Evolutionary conservation across 164 flowering plant species (phyloP), one percentile per base, ranked within the genome.

Genomic region (Dillenia turbinata): DNA sequence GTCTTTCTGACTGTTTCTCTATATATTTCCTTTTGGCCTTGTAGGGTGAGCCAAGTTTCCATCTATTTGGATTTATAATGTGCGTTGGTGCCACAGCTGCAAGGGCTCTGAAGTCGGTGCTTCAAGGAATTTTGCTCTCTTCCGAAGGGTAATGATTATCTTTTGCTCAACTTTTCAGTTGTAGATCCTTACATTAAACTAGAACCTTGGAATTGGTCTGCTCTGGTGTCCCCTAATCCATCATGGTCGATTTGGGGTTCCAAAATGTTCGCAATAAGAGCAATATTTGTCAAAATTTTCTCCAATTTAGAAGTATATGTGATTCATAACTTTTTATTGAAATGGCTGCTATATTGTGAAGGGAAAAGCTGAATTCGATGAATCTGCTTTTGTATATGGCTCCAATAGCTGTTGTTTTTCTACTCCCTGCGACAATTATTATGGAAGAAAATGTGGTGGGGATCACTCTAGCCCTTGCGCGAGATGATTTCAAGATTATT

Each of bases 281-380:
- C 40, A 33, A 33, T 33, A 33, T 33, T 33, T 33, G 40, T 5
- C 40, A 33, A 33, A 33, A 0, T 33, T 33, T 33, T 4, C 40
- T 33, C 40, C 40, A 33, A 33, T 4, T 33, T 33, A 33, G 40
- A 33, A 33, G 7, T 33, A 5, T 33, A 7, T 33, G 7, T 33
- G 6, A 5, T 33, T 33, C 40, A 33, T 5, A 33, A 33, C 40
- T 33, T 4, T 4, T 26, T 26, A 26, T 33, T 33, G 40, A 33
- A 33, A 5, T 33, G 40, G 40, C 6, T 33, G 40, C 40, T 33
- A 5, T 63, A 16, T 57, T 15, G 62, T 75, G 9, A 22, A 83
- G 89, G 79, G 89, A 85, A 74, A 85, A 85, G 81, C 77, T 85
- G 76, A 85, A 85, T 70, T 85, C 89, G 22, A 85, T 85, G 87